A percentile compares a stretch with the other conserved stretches of the same genome.
phyloP scores from a whole-genome alignment of 129 eudicot species.

The Lactuca sativa region DNA sequence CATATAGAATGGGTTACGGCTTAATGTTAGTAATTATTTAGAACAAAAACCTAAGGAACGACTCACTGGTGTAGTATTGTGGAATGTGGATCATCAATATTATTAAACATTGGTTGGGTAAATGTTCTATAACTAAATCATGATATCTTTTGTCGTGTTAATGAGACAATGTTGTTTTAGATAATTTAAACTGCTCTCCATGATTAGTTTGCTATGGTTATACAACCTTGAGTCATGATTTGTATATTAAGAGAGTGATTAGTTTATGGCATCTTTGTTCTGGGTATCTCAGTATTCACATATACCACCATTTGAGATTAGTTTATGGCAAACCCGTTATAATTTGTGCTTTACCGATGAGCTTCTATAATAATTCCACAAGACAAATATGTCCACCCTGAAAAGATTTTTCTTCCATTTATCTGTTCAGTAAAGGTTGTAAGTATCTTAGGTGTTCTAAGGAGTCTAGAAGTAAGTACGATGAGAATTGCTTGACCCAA shows the following conservation, averaged over 20 bases:
- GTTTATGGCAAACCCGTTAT: not conserved
- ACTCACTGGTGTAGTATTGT: not conserved
- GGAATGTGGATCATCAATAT: not conserved
- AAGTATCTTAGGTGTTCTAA: too few relatives aligned
- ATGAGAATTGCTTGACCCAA: too few relatives aligned
- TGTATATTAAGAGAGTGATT: too few relatives aligned
- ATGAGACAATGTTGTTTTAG: not conserved
- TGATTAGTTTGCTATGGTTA: not conserved
- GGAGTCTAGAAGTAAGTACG: too few relatives aligned
- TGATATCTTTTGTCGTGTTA: not conserved
- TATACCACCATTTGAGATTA: not conserved
- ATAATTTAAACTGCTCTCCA: not conserved
- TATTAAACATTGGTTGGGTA: not conserved
- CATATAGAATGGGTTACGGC: too few relatives aligned
- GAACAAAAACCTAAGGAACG: not conserved
- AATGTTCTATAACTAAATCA: not conserved
- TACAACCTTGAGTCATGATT: not conserved
- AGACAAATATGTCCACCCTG: too few relatives aligned
- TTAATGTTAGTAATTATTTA: not conserved
- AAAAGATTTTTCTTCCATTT: too few relatives aligned
- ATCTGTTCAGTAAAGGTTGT: too few relatives aligned
- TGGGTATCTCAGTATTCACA: too few relatives aligned
- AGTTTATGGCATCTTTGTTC: too few relatives aligned
- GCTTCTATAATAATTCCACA: too few relatives aligned
- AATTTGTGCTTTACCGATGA: too few relatives aligned